These are phyloP conservation scores for Theileria parva DNA, from an alignment of 169 alveolate genomes.

Conservation along the genomic window DNA sequence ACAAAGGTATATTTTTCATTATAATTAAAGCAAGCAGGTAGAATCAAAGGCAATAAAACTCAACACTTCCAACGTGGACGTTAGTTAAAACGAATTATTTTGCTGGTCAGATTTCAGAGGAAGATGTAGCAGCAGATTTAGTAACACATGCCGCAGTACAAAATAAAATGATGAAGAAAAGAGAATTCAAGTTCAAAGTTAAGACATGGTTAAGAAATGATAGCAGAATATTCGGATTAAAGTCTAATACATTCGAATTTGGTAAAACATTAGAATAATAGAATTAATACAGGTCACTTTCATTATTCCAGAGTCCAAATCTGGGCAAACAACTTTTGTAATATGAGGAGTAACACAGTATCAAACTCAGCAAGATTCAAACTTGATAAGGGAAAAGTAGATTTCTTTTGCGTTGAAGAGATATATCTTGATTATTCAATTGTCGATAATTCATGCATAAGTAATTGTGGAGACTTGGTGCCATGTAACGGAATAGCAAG, in stretches of 20 bases:
- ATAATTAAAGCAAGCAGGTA: not conserved
- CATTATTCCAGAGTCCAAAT: constrained; percentile 17
- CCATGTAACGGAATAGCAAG: constrained; percentile 12
- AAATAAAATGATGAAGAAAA: not conserved
- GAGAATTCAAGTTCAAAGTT: constrained; percentile 4
- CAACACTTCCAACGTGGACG: not conserved
- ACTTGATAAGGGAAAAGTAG: not conserved
- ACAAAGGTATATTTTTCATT: not conserved
- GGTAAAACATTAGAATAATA: not conserved
- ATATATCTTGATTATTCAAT: constrained; percentile 21
- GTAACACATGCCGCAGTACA: not conserved
- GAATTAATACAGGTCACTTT: not conserved
- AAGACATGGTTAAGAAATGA: constrained; percentile 13
- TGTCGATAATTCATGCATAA: not conserved
- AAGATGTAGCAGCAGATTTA: not conserved
- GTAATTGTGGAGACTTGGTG: constrained; percentile 35
- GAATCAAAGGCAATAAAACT: not conserved
- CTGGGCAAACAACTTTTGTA: constrained; percentile 25
- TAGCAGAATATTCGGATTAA: not conserved
- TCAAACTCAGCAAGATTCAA: constrained; percentile 19
- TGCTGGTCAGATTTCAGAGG: not conserved
- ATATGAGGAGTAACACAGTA: constrained; percentile 1
- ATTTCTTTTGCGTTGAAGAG: constrained; percentile 37
- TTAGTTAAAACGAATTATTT: not conserved
- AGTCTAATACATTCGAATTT: not conserved